phyloP scores from a whole-genome alignment of 495 filamentous ascomycete genomes.

The Amniculicola lignicola region DNA sequence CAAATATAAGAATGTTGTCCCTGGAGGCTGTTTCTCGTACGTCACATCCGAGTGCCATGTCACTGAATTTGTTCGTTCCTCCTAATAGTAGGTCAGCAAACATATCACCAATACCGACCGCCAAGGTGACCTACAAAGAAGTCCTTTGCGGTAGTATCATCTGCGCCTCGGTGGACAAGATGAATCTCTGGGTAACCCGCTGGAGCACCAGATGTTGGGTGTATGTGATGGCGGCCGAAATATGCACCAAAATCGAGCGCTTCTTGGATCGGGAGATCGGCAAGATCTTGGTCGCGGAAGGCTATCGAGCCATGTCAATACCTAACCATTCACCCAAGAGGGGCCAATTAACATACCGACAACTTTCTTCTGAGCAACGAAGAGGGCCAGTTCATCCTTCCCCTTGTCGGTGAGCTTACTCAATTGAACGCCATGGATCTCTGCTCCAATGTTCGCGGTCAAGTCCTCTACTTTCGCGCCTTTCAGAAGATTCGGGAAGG shows the following conservation, averaged over 20 bases:
- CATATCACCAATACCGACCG: too few relatives aligned
- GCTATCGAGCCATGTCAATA: conserved; percentile 43
- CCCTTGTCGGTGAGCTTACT: conserved; percentile 61
- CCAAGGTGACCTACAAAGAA: too few relatives aligned
- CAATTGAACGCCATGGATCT: conserved; percentile 73
- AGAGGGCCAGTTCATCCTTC: conserved; percentile 77
- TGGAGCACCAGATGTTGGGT: conserved; percentile 72
- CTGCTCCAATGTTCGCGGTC: conserved; percentile 71
- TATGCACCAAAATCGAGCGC: conserved; percentile 70
- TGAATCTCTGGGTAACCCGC: conserved; percentile 71
- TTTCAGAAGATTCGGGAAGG: conserved; percentile 64
- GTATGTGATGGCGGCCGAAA: conserved; percentile 81
- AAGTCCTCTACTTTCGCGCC: conserved; percentile 55
- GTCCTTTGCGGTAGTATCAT: conserved; percentile 54
- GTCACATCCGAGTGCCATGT: conserved; percentile 82
- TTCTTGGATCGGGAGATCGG: conserved; percentile 65
- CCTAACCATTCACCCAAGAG: neutral
- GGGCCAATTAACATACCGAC: conserved; percentile 44
- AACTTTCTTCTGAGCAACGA: conserved; percentile 75
- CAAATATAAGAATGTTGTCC: conserved; percentile 77
- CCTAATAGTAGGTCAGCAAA: too few relatives aligned
- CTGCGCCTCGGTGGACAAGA: conserved; percentile 70
- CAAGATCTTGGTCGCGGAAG: conserved; percentile 77
- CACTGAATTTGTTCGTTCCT: conserved; percentile 62
- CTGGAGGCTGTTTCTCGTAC: conserved; percentile 81